A percentile compares a stretch with the other conserved stretches of the same genome.
Conservation (phyloP, 345 rosid genomes). For the Eucalyptus grandis region DNA sequence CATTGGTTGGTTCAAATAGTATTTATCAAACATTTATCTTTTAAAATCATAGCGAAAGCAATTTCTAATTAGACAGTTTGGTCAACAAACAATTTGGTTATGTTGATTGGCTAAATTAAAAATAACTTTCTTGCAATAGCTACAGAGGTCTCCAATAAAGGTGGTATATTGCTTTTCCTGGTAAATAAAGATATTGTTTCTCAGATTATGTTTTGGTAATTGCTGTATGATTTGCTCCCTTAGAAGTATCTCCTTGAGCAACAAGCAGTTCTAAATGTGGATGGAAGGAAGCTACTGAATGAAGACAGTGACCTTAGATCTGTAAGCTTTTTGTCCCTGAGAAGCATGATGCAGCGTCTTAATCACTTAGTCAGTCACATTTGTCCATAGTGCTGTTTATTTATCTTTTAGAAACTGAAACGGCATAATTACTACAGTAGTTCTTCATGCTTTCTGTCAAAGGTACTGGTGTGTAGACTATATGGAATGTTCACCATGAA, state of each 20-base stretch:
- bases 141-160: not conserved
- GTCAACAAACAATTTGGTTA: not conserved
- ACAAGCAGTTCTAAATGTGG: slow-evolving; percentile 69
- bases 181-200: not conserved
- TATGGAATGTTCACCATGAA: not conserved
- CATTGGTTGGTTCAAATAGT: not conserved
- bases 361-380: not conserved
- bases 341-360: not conserved
- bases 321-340: slow-evolving; percentile 34
- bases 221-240: not conserved
- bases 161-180: not conserved
- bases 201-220: not conserved
- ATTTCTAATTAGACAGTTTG: not conserved
- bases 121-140: not conserved
- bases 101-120: not conserved
- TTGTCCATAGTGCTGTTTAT: not conserved
- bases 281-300: slow-evolving; percentile 81
- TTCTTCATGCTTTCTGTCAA: not conserved
- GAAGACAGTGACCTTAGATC: slow-evolving; percentile 94
- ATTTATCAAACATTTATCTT: not conserved
- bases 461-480: not conserved
- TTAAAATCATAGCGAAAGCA: not conserved
- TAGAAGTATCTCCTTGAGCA: slow-evolving; percentile 93
- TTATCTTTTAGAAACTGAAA: not conserved
- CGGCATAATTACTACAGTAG: not conserved